Conservation (phyloP, 345 rosid genomes). For the Acer yangbiense region DNA sequence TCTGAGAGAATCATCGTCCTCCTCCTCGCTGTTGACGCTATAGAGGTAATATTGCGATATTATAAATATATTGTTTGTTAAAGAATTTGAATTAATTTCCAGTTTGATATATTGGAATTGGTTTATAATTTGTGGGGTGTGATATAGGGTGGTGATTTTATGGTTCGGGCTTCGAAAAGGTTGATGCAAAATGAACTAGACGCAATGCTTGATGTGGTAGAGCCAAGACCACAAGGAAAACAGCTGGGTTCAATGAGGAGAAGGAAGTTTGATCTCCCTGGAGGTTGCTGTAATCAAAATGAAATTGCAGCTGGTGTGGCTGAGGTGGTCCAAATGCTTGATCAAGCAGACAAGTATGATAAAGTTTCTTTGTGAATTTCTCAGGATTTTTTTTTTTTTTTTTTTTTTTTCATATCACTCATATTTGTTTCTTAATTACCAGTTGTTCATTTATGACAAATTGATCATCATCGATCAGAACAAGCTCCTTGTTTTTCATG, state of each 20-base stretch:
- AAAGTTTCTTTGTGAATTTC: slow-evolving; percentile 2
- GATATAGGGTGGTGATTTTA: slow-evolving; percentile 15
- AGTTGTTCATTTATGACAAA: neutral
- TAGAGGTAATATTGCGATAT: slow-evolving; percentile 13
- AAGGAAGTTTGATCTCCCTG: neutral
- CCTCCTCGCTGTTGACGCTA: slow-evolving; percentile 19
- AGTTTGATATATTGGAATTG: no score
- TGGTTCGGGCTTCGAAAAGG: slow-evolving; percentile 16
- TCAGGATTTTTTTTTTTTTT: neutral
- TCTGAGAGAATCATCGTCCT: slow-evolving; percentile 22
- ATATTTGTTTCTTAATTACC: neutral
- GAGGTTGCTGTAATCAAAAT: neutral
- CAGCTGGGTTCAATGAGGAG: neutral
- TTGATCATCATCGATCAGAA: neutral
- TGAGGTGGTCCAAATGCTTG: neutral
- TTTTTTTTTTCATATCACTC: neutral
- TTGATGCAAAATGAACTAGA: slow-evolving; percentile 20
- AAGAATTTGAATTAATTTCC: no score
- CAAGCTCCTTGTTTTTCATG: neutral
- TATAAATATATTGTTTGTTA: no score
- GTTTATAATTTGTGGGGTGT: neutral
- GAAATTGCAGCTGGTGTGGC: neutral
- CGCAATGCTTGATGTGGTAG: slow-evolving; percentile 16
- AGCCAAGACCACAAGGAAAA: slow-evolving; percentile 6
- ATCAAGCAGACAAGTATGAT: slow-evolving; percentile 2